Percentiles rank a stretch among this genome's conserved stretches.
Conservation (phyloP, 768 basidiomycete genomes). For the Sporobolomyces pararoseus region DNA sequence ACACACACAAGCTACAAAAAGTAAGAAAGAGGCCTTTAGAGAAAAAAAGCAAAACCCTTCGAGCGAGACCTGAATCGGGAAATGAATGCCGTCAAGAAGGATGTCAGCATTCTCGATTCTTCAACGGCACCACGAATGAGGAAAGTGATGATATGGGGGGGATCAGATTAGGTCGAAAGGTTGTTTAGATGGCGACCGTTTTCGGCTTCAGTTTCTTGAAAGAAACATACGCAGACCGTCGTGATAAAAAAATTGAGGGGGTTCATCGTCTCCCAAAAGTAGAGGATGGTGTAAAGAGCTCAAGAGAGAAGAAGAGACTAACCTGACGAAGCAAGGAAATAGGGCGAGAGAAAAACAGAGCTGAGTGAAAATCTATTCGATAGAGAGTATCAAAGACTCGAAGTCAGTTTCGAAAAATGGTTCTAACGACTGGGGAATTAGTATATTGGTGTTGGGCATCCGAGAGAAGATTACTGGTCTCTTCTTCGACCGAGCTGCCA, state of each 20-base stretch:
- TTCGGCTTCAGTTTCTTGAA: slow-evolving; percentile 31
- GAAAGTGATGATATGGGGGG: not conserved
- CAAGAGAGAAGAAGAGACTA: not conserved
- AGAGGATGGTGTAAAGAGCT: too few species aligned
- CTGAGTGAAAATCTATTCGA: not conserved
- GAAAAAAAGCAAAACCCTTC: too few species aligned
- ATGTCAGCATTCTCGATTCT: too few species aligned
- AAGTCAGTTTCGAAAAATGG: not conserved
- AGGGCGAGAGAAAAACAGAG: not conserved
- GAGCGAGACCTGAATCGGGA: too few species aligned
- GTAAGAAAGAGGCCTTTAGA: too few species aligned
- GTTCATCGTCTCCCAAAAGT: slow-evolving; percentile 33
- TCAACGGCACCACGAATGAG: too few species aligned
- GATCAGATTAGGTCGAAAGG: slow-evolving; percentile 28
- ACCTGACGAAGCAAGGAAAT: not conserved
- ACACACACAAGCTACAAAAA: too few species aligned
- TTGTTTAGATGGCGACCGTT: slow-evolving; percentile 36
- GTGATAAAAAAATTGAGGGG: slow-evolving; percentile 36
- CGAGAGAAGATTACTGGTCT: slow-evolving; percentile 29
- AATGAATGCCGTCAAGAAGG: too few species aligned
- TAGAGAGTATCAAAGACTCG: not conserved
- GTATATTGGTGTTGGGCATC: not conserved
- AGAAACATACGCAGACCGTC: slow-evolving; percentile 37
- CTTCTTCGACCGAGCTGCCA: slow-evolving; percentile 21
- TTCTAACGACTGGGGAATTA: not conserved